Base-by-base conservation (phyloP, 2,329 filamentous ascomycete genomes). In the Pseudopithomyces chartarum region DNA sequence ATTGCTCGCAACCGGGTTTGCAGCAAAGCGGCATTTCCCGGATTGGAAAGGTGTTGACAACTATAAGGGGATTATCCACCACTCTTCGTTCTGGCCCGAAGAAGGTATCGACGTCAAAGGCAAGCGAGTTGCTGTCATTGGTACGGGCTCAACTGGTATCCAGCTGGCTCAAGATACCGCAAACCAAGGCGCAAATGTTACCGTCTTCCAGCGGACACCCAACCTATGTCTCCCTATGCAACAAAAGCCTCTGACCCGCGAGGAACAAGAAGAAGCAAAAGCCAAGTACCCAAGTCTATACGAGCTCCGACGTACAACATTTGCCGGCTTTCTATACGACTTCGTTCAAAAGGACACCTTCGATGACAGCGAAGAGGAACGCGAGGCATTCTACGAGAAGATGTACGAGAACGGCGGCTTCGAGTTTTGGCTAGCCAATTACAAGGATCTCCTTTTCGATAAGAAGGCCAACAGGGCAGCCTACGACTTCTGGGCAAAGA, bases 201-300 rank as follows among this genome's bases (percentile, higher is more conserved):
- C 76, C 2, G 84, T 90, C 34, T 89, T 89, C 70, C 86, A 90
- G 64, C 81, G 88, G 11, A 90, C 86, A 1, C 87, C 88, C 0
- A 90, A 90, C 56, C 76, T 88, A 6, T 85, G 85, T 0, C 64
- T 90, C 0, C 86, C 87, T 0, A 88, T 90, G 85, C 78, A 81
- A 2, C 80, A 82, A 55, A 73, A 77, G 2, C 39, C 74, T 0
- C 74, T 87, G 26, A 81, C 79, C 0, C 73, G 69, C 11, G 77
- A 81, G 55, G 82, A 86, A 58, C 83, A 88, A 63, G 74, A 84
- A 22, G 65, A 66, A 1, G 67, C 73, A 15, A 79, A 80, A 62
- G 63, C 63, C 42, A 59, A 76, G 29, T 80, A 80, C 34, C 71
- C 76, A 3, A 68, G 73, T 13, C 75, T 89, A 2, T 89, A 85